phyloP scores from a whole-genome alignment of 805 yeast genomes.

The Cyberlindnera meyerae region DNA sequence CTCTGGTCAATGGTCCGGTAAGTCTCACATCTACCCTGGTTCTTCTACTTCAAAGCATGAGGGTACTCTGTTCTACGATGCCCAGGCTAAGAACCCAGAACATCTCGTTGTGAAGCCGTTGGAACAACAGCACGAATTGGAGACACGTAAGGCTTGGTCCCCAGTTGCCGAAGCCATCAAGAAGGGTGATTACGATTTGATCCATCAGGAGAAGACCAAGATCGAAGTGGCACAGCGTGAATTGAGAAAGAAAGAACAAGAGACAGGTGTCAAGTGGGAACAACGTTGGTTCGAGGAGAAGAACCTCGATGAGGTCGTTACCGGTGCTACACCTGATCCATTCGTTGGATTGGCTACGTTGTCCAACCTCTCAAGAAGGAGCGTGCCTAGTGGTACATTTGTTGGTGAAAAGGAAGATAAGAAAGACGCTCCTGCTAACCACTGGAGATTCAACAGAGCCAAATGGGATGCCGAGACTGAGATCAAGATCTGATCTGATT shows the following conservation, averaged over 20 bases:
- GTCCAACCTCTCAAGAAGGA: conserved; percentile 54
- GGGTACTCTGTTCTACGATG: conserved; percentile 59
- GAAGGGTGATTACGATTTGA: conserved; percentile 67
- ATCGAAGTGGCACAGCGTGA: conserved; percentile 86
- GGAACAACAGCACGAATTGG: conserved; percentile 74
- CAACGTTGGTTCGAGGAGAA: conserved; percentile 73
- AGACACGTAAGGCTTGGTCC: conserved; percentile 85
- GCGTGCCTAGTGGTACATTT: conserved; percentile 63
- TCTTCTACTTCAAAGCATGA: conserved; percentile 39
- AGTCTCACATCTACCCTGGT: conserved; percentile 60
- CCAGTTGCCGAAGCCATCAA: conserved; percentile 85
- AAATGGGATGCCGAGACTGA: conserved; percentile 59
- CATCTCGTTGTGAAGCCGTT: conserved; percentile 72
- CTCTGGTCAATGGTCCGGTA: conserved; percentile 89
- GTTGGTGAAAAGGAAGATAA: conserved; percentile 52
- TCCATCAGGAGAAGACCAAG: conserved; percentile 67
- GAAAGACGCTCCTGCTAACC: conserved; percentile 40
- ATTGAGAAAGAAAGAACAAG: conserved; percentile 67
- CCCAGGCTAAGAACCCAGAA: conserved; percentile 44
- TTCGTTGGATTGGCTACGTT: conserved; percentile 38
- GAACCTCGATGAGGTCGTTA: conserved; percentile 31
- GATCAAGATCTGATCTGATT: conserved; percentile 32
- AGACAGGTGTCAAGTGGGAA: conserved; percentile 62
- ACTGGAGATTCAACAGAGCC: conserved; percentile 64
- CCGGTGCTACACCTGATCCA: conserved; percentile 32